These are phyloP conservation scores for Cenchrus purpureus DNA, from an alignment of 176 grass and related monocot genomes.

Conservation along the genomic window DNA sequence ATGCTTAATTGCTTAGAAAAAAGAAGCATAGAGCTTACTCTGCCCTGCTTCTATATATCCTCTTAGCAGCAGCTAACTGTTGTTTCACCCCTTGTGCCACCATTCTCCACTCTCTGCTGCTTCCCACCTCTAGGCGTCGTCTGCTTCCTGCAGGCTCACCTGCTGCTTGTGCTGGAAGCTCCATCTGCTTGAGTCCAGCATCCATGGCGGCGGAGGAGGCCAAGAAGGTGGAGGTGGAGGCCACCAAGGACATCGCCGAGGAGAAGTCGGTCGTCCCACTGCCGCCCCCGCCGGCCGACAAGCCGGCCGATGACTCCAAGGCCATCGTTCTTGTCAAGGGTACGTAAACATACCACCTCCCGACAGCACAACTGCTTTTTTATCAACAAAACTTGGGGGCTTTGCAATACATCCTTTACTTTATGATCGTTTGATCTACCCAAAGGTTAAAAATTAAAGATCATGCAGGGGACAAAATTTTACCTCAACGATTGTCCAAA, in stretches of 20 bases:
- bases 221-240: constrained; percentile 62
- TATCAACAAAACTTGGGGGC: too few relatives aligned
- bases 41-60: not conserved
- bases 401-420: not conserved
- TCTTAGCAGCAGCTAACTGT: not conserved
- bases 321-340: constrained; percentile 49
- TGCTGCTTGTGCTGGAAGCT: not conserved
- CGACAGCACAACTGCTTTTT: not conserved
- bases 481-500: not conserved
- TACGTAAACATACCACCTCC: not conserved
- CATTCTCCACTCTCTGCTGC: not conserved
- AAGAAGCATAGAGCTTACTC: not conserved
- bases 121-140: too few relatives aligned
- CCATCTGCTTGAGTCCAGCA: not conserved
- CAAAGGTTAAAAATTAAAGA: not conserved
- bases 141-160: not conserved
- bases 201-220: constrained; percentile 36
- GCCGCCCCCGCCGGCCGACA: constrained; percentile 1
- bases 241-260: constrained; percentile 67
- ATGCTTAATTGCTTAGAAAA: not conserved
- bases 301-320: constrained; percentile 37
- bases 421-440: not conserved
- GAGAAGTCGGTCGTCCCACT: constrained; percentile 56
- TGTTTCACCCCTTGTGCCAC: not conserved
- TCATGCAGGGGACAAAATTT: not conserved